Conservation (phyloP, 2,329 filamentous ascomycete genomes). For the Cordyceps cateniannulata region DNA sequence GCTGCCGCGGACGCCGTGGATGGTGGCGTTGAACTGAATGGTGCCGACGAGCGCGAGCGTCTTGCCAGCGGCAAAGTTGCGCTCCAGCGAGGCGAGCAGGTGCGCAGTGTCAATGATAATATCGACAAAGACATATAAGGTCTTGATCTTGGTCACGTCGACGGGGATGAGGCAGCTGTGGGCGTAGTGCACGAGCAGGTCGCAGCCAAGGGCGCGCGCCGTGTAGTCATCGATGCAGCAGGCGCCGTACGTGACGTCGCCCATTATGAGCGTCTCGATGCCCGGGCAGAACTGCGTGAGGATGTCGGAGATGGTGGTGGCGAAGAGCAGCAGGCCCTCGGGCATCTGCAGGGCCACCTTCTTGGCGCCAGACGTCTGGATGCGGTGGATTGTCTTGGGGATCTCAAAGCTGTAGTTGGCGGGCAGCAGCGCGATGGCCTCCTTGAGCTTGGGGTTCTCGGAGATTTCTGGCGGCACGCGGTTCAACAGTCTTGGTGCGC, state of each 20-base stretch:
- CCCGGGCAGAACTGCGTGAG: slow-evolving; percentile 89
- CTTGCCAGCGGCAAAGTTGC: slow-evolving; percentile 80
- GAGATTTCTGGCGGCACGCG: slow-evolving; percentile 84
- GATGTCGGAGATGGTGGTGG: slow-evolving; percentile 96
- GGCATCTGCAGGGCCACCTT: slow-evolving; percentile 94
- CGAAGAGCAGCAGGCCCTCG: slow-evolving; percentile 89
- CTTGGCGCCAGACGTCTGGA: slow-evolving; percentile 71
- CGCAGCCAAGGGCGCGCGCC: slow-evolving; percentile 85
- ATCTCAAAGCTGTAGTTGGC: slow-evolving; percentile 99
- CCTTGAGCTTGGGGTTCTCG: slow-evolving; percentile 77
- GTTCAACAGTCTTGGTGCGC: slow-evolving; percentile 76
- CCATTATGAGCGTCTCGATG: slow-evolving; percentile 94
- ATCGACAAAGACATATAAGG: slow-evolving; percentile 95
- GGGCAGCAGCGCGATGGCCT: slow-evolving; percentile 79
- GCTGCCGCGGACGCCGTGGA: slow-evolving; percentile 73
- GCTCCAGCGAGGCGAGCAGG: slow-evolving; percentile 76
- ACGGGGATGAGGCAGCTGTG: slow-evolving; percentile 96
- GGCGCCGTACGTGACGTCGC: slow-evolving; percentile 95
- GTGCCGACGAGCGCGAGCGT: slow-evolving; percentile 91
- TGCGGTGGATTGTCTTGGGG: slow-evolving; percentile 93
- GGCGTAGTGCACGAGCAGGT: slow-evolving; percentile 92
- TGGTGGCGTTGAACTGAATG: slow-evolving; percentile 96
- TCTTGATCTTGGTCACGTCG: slow-evolving; percentile 94
- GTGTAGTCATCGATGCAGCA: slow-evolving; percentile 99
- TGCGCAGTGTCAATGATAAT: slow-evolving; percentile 92